A percentile compares a stretch with the other conserved stretches of the same genome.
Evolutionary conservation across 495 filamentous ascomycete species (phyloP).

Genomic region (Neurospora terricola): DNA sequence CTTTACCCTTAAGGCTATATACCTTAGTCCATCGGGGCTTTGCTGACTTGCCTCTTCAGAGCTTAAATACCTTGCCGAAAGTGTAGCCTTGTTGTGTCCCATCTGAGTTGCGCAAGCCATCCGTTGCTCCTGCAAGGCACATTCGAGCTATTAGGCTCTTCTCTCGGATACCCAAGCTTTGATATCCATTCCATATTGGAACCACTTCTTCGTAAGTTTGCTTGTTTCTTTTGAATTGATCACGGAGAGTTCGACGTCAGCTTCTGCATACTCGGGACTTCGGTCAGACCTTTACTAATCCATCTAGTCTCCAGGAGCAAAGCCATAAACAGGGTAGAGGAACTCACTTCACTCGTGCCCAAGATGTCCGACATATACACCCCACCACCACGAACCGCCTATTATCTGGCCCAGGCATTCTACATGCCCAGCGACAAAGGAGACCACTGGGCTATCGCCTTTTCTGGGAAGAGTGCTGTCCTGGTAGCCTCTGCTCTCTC

Average conservation of each 20-base stretch:
- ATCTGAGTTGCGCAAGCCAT: not conserved
- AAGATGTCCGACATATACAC: not conserved
- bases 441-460: not conserved
- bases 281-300: not conserved
- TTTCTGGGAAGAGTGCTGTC: not conserved
- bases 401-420: not conserved
- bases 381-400: not conserved
- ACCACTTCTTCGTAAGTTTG: not conserved
- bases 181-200: not conserved
- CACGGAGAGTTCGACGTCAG: not conserved
- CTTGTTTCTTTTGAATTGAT: not conserved
- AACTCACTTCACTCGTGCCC: not conserved
- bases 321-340: not conserved
- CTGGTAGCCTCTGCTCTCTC: not conserved
- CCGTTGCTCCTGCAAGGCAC: not conserved
- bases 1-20: not conserved
- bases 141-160: not conserved
- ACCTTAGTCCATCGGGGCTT: not conserved
- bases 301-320: not conserved
- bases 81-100: not conserved
- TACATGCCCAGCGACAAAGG: conserved; percentile 1
- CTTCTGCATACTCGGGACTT: not conserved
- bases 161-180: not conserved
- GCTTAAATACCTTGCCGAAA: not conserved
- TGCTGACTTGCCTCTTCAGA: not conserved